phyloP scores from a whole-genome alignment of 139 green algal species.

The Diplosphaera chodatii region DNA sequence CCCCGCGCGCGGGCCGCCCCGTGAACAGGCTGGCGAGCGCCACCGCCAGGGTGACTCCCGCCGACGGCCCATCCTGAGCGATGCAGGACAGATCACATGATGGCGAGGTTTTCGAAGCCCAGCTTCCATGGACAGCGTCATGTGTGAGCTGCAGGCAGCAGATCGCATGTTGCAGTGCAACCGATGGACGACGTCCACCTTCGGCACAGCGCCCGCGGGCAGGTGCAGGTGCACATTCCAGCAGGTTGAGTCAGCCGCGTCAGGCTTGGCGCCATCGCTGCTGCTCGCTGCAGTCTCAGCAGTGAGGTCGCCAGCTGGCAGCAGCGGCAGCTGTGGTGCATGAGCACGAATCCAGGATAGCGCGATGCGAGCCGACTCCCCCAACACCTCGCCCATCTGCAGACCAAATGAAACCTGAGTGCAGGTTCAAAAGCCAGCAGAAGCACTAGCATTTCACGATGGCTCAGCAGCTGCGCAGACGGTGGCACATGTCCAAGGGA shows the following conservation, averaged over 20 bases:
- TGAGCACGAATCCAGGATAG: constrained; percentile 65
- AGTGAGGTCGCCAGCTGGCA: too few species aligned
- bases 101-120: too few species aligned
- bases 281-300: background rate
- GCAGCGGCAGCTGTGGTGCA: constrained; percentile 25
- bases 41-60: constrained; percentile 65
- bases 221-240: constrained; percentile 75
- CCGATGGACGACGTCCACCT: too few species aligned
- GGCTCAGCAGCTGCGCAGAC: too few species aligned
- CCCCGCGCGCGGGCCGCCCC: constrained; percentile 18
- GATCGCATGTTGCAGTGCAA: too few species aligned
- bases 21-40: constrained; percentile 58
- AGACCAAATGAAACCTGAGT: too few species aligned
- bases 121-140: too few species aligned
- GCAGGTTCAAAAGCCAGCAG: too few species aligned
- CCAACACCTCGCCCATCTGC: constrained; percentile 67
- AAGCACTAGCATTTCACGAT: too few species aligned
- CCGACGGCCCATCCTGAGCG: constrained; percentile 6
- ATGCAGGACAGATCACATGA: too few species aligned
- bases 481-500: background rate
- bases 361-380: constrained; percentile 65
- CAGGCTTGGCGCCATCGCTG: background rate
- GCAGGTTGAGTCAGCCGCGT: background rate
- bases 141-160: too few species aligned
- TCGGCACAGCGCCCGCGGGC: constrained; percentile 61